These are phyloP conservation scores for Metschnikowia picachoensis DNA, from an alignment of 805 yeast genomes.

Conservation along the genomic window DNA sequence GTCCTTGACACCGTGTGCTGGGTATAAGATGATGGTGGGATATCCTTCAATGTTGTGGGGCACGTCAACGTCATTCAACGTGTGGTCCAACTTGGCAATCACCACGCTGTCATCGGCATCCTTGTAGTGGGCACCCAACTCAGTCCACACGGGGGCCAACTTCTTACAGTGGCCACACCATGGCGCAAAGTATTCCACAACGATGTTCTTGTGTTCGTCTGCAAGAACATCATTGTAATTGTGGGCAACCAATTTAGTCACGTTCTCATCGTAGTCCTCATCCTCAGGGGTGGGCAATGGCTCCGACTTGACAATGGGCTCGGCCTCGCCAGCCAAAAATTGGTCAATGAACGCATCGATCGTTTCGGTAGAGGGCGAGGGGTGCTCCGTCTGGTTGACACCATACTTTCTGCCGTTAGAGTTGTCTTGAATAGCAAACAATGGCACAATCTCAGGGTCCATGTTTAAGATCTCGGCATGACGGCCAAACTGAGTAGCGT, in stretches of 20 bases:
- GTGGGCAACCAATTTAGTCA: constrained; percentile 74
- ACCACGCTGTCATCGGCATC: constrained; percentile 49
- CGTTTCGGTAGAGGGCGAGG: constrained; percentile 42
- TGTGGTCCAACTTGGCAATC: constrained; percentile 86
- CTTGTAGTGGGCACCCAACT: constrained; percentile 71
- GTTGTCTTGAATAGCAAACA: constrained; percentile 81
- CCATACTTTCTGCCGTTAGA: constrained; percentile 71
- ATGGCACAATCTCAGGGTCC: constrained; percentile 76
- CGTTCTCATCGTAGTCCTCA: constrained; percentile 46
- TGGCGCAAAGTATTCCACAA: constrained; percentile 93
- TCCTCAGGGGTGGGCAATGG: constrained; percentile 81
- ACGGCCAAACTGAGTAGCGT: constrained; percentile 73
- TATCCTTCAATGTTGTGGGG: constrained; percentile 68
- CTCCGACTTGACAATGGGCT: constrained; percentile 79
- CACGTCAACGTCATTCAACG: constrained; percentile 82
- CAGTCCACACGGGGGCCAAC: constrained; percentile 84
- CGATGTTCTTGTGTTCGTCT: constrained; percentile 58
- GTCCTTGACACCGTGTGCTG: constrained; percentile 57
- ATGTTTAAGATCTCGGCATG: constrained; percentile 86
- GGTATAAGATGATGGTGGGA: constrained; percentile 89
- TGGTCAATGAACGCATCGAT: constrained; percentile 61
- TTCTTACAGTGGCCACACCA: constrained; percentile 98
- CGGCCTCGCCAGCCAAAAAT: constrained; percentile 59
- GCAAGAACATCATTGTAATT: constrained; percentile 68
- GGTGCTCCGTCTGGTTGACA: constrained; percentile 54